Conservation (phyloP, 495 filamentous ascomycete species). For the Pyrenopolyporus hunteri region DNA sequence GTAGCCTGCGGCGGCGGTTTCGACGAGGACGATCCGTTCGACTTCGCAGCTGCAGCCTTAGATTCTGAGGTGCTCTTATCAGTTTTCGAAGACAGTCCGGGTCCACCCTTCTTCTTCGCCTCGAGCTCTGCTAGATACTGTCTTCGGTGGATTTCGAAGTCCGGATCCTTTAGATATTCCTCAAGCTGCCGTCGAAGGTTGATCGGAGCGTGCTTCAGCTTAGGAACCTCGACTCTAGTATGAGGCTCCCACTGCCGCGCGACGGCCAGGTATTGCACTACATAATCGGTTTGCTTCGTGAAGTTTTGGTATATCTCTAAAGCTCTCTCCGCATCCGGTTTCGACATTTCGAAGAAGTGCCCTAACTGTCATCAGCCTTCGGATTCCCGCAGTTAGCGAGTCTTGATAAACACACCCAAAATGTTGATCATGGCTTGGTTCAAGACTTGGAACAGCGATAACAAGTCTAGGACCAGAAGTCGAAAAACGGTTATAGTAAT, state of each 20-base stretch:
- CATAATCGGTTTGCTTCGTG: conserved; percentile 87
- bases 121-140: conserved; percentile 89
- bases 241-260: conserved; percentile 89
- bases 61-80: conserved; percentile 45
- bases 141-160: conserved; percentile 92
- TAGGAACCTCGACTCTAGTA: conserved; percentile 92
- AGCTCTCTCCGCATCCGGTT: conserved; percentile 88
- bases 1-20: conserved; percentile 42
- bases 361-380: conserved; percentile 58
- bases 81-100: conserved; percentile 43
- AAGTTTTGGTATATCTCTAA: conserved; percentile 94
- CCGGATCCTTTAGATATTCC: conserved; percentile 93
- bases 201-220: conserved; percentile 95
- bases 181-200: conserved; percentile 88
- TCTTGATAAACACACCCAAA: conserved; percentile 65
- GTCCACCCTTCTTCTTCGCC: conserved; percentile 69
- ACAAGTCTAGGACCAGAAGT: conserved; percentile 85
- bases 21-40: conserved; percentile 36
- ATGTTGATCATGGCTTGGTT: conserved; percentile 99
- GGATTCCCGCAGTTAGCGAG: not conserved
- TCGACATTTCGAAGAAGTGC: conserved; percentile 98
- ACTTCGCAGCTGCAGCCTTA: conserved; percentile 48
- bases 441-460: conserved; percentile 91
- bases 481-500: conserved; percentile 97
- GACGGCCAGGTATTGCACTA: conserved; percentile 86